Base-by-base conservation (phyloP, 768 basidiomycete species). In the Suillus alpinus region DNA sequence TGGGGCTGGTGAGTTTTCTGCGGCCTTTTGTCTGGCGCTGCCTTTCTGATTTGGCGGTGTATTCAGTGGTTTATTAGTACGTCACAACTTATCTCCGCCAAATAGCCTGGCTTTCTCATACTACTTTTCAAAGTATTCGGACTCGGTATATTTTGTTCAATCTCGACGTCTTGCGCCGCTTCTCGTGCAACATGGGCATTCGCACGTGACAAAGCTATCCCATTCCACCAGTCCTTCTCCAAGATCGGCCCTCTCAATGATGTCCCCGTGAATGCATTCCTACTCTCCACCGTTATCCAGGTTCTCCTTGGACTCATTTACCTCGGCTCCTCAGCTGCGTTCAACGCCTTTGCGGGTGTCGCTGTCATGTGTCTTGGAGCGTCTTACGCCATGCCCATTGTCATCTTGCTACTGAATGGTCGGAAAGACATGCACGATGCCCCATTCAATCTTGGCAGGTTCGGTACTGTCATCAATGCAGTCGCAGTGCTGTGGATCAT, bases 121-220 rank as follows among this genome's bases (percentile, higher is more conserved):
- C 53, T 32, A 56, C 57, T 57, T 60, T n/a, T 55, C 58, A 16
- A 53, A 77, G 85, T 87, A 63, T 83, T 86, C 57, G 82, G 80
- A 10, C 73, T 82, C 53, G 79, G 79, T 9, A 72, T 86, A 62
- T 87, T 88, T 73, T 88, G 87, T 58, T 80, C 84, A 41, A 83
- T 88, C 59, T 87, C 87, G 18, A 84, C 85, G 62, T 82, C 82
- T 43, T 86, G 84, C 57, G 86, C 86, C 9, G 84, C 87, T 40
- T 88, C 86, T 13, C 83, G 87, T 18, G 83, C 84, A 34, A 88
- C 87, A 3, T 89, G 87, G 88, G 84, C 84, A 50, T 89, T 89
- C 69, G 83, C 86, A 0, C 80, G 88, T 2, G 88, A 89, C 73
- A 80, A 80, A 61, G 88, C 84, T 1, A 83, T 89, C 44, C 88